These are phyloP conservation scores for Paramyrothecium roridum DNA, from an alignment of 2,329 filamentous ascomycete species.

Conservation along the genomic window DNA sequence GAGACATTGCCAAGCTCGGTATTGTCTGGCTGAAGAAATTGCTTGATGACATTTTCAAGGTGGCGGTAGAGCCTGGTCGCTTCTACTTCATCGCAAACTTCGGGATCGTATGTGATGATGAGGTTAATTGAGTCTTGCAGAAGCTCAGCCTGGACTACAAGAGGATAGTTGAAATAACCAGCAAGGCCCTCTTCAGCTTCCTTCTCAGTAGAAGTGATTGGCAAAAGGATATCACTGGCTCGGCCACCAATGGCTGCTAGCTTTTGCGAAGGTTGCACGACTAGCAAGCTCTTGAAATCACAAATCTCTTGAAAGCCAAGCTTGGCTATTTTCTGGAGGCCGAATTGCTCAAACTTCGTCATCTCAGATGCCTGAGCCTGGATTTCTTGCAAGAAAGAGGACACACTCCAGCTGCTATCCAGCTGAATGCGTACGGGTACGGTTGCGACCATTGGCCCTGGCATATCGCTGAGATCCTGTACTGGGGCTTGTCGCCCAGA, in stretches of 20 bases:
- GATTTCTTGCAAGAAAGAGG: conserved; percentile 6
- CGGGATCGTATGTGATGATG: background rate
- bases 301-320: background rate
- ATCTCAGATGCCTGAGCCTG: conserved; percentile 9
- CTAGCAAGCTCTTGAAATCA: background rate
- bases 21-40: background rate
- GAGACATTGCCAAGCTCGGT: background rate
- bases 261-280: background rate
- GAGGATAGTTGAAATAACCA: conserved; percentile 2
- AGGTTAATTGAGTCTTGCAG: background rate
- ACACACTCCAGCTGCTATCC: background rate
- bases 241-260: background rate
- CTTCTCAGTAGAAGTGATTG: background rate
- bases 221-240: background rate
- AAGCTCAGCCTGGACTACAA: background rate
- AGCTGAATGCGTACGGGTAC: background rate
- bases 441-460: background rate
- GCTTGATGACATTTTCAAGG: background rate
- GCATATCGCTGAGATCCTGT: background rate
- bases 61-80: conserved; percentile 2
- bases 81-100: background rate
- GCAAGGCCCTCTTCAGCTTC: background rate
- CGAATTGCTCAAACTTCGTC: conserved; percentile 13
- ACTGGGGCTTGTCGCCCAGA: background rate
- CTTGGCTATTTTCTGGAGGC: conserved; percentile 9